phyloP scores from a whole-genome alignment of 192 early-diverging fungal genomes.

The Physocladia obscura region DNA sequence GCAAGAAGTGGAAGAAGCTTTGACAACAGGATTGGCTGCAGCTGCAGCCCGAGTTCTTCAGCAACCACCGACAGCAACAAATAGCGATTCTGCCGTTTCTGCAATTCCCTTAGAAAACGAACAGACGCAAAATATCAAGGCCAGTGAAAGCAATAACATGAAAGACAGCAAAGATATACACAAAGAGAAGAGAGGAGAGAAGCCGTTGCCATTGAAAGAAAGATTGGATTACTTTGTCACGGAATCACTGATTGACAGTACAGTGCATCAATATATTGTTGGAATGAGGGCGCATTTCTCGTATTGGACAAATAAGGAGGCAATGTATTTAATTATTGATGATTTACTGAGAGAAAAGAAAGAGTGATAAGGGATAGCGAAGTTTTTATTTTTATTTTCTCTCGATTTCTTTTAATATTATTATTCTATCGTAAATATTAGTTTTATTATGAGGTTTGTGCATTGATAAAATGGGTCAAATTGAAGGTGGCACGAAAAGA shows the following conservation, averaged over 20 bases:
- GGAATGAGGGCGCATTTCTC: conserved; percentile 50
- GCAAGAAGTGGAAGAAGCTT: conserved; percentile 20
- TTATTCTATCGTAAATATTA: too few relatives aligned
- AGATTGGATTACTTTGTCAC: conserved; percentile 48
- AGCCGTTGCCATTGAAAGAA: conserved; percentile 29
- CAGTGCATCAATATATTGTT: conserved; percentile 46
- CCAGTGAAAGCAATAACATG: too few relatives aligned
- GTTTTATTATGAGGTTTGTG: too few relatives aligned
- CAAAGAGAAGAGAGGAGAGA: conserved; percentile 16
- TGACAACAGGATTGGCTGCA: conserved; percentile 34
- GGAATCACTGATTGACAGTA: conserved; percentile 43
- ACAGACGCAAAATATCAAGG: neutral
- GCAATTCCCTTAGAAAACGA: neutral
- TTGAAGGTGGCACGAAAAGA: too few relatives aligned
- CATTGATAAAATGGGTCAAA: too few relatives aligned
- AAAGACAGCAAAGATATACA: neutral
- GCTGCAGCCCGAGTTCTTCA: conserved; percentile 24
- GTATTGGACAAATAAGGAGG: conserved; percentile 49
- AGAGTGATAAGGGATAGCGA: too few relatives aligned
- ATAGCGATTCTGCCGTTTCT: conserved; percentile 1
- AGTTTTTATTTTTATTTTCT: too few relatives aligned
- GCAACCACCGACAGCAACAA: neutral
- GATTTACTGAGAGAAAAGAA: conserved; percentile 2
- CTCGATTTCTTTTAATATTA: too few relatives aligned
- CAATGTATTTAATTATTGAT: conserved; percentile 29